Conservation (phyloP, 768 basidiomycete genomes). For the Zangia roseola region DNA sequence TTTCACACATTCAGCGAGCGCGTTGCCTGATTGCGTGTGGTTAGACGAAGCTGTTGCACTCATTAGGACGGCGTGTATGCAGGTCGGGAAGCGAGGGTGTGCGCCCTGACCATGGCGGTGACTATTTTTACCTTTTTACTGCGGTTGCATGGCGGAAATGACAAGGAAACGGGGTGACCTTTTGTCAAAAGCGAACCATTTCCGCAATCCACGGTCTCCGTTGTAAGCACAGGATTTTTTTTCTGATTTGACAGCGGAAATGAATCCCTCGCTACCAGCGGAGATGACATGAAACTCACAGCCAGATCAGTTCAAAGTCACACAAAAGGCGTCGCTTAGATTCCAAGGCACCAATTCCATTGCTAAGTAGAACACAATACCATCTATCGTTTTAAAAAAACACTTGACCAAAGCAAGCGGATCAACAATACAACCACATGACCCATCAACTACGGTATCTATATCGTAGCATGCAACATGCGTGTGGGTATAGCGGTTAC, state of each 20-base stretch:
- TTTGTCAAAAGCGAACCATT: neutral
- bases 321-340: too few relatives aligned
- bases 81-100: neutral
- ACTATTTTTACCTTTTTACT: slow-evolving; percentile 11
- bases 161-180: neutral
- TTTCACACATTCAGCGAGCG: neutral
- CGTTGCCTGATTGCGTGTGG: slow-evolving; percentile 2
- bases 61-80: neutral
- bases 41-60: neutral
- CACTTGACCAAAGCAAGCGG: slow-evolving; percentile 36
- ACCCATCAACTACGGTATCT: slow-evolving; percentile 32
- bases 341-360: slow-evolving; percentile 5
- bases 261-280: slow-evolving; percentile 6
- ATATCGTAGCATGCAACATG: slow-evolving; percentile 23
- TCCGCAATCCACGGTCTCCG: slow-evolving; percentile 7
- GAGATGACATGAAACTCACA: neutral
- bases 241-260: slow-evolving; percentile 1
- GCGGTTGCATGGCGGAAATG: slow-evolving; percentile 18
- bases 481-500: slow-evolving; percentile 16
- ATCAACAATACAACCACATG: slow-evolving; percentile 11
- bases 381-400: slow-evolving; percentile 20
- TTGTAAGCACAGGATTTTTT: slow-evolving; percentile 1
- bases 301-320: neutral
- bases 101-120: neutral
- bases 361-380: slow-evolving; percentile 7